Evolutionary conservation across 192 early-diverging fungal species (phyloP), one percentile per base, ranked within the genome.

Genomic region (Coemansia sp.): DNA sequence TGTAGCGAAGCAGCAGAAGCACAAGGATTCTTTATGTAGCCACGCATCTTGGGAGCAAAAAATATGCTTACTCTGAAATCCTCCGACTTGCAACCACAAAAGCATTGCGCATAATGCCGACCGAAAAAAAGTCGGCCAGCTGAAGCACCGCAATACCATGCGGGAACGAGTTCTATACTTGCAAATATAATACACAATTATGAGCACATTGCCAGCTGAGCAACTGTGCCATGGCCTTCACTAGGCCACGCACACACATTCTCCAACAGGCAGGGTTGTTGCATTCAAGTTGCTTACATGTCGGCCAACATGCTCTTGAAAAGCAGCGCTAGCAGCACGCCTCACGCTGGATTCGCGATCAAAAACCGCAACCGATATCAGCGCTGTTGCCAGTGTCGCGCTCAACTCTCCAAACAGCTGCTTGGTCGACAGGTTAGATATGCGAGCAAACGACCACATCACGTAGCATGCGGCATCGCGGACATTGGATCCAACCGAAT

Each of bases 381-480:
- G 66, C n/a, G 74, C 79, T 17, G 81, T 83, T 1, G 93, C 88
- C 54, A 97, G 59, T 18, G 81, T 62, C 4, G 66, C 25, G 11
- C 87, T 82, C 76, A 85, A 81, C 4, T 83, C 79, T 21, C 67
- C 70, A 38, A 97, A 56, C 11, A 92, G 74, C 0, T 18, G 23
- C 15, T 55, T 41, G 53, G 53, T 56, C 10, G 81, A 69, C 2
- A 85, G 82, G 17, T 87, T 85, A 59, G 96, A 91, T 0, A 92
- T 90, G 23, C 95, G 82, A 19, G 94, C 94, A 70, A 99, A 93
- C 21, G 94, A 92, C 96, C 96, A 99, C 65, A 89, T 88, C 9
- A 95, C 92, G 74, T 99, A 99, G 56, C 94, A 94, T 26, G 90
- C 90, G 0, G 96, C 91, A 64, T 99, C 96, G 25, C 95, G 86